Percentiles rank a stretch among this genome's conserved stretches.
Conservation (phyloP, 306 rosid genomes). For the Phaseolus lunatus region DNA sequence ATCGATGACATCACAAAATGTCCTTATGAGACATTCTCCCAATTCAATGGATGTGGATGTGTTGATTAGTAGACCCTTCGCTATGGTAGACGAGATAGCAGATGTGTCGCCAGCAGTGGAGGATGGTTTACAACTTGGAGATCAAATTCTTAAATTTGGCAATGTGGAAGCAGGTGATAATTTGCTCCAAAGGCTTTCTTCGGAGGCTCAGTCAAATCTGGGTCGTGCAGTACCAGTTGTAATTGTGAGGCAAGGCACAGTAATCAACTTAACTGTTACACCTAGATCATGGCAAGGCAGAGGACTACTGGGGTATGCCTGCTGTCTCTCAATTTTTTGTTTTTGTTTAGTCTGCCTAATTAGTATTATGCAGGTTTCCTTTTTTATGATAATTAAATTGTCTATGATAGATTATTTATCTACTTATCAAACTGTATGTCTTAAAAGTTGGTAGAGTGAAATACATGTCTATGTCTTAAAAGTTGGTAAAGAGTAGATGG, state of each 20-base stretch:
- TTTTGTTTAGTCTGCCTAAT: conserved; percentile 14
- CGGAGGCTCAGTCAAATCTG: conserved; percentile 74
- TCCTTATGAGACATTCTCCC: conserved; percentile 49
- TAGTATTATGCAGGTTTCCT: conserved; percentile 26
- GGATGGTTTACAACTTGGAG: conserved; percentile 92
- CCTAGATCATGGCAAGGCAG: conserved; percentile 98
- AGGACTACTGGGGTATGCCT: conserved; percentile 88
- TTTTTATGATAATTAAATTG: no score
- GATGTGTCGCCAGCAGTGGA: conserved; percentile 91
- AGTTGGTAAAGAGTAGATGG: no score
- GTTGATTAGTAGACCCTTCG: conserved; percentile 72
- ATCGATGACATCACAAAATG: conserved; percentile 54
- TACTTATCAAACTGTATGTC: no score
- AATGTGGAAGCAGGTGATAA: conserved; percentile 81
- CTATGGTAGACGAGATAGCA: conserved; percentile 87
- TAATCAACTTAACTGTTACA: conserved; percentile 67
- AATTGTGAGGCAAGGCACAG: conserved; percentile 78
- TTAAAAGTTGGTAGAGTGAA: no score
- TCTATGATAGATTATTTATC: no score
- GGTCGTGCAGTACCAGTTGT: conserved; percentile 63
- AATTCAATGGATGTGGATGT: conserved; percentile 66
- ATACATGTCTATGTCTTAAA: no score
- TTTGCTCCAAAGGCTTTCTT: conserved; percentile 73
- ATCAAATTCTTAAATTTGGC: conserved; percentile 88
- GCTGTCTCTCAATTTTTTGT: conserved; percentile 28